These are phyloP conservation scores for Sclerotinia borealis DNA, from an alignment of 2,329 filamentous ascomycete species.

Conservation along the genomic window DNA sequence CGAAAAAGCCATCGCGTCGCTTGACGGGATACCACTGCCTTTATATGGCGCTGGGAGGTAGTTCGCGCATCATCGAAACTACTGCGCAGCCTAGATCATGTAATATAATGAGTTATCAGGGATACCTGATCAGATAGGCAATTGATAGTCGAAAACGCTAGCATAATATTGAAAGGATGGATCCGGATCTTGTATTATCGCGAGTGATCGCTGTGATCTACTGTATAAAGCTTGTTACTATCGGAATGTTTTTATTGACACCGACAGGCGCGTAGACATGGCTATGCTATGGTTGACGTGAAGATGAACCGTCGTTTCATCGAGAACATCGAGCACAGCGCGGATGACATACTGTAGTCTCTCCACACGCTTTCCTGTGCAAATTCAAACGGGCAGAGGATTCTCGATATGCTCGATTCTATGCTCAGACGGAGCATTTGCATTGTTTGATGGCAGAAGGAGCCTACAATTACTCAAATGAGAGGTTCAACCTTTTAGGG, in stretches of 20 bases:
- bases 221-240: no score
- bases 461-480: no score
- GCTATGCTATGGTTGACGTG: background rate
- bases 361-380: background rate
- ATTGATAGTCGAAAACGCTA: background rate
- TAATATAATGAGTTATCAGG: background rate
- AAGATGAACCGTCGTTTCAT: background rate
- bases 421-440: background rate
- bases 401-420: background rate
- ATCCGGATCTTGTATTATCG: background rate
- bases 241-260: no score
- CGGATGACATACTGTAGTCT: background rate
- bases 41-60: conserved; percentile 2
- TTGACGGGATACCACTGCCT: background rate
- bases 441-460: background rate
- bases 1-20: background rate
- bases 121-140: background rate
- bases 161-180: background rate
- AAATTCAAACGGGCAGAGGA: background rate
- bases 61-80: background rate
- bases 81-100: background rate
- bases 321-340: background rate
- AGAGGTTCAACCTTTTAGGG: no score
- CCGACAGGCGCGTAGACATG: background rate
- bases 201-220: background rate